These are phyloP conservation scores for Solanum medicagineum DNA, from an alignment of 257 asterid species.

Conservation along the genomic window DNA sequence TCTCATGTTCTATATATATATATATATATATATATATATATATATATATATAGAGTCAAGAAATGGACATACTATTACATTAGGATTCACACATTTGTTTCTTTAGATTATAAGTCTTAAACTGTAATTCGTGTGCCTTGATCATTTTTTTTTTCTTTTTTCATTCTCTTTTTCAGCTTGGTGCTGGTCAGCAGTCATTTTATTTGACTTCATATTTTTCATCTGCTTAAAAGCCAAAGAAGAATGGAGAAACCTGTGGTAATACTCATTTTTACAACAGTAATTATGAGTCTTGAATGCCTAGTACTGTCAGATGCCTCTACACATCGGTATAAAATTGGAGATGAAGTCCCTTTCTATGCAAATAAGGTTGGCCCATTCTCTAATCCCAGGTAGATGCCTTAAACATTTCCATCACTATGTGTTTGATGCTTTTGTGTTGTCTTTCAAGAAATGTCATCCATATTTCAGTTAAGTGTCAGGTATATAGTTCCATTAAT, in stretches of 20 bases:
- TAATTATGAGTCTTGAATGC: neutral
- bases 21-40: neutral
- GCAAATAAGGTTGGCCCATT: slow-evolving; percentile 7
- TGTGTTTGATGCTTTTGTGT: neutral
- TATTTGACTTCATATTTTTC: neutral
- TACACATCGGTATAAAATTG: neutral
- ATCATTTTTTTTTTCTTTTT: neutral
- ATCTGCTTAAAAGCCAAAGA: neutral
- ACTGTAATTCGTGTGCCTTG: neutral
- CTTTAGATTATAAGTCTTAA: neutral
- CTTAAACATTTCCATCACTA: neutral
- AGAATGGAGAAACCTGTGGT: neutral
- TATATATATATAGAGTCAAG: neutral
- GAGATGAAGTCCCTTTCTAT: slow-evolving; percentile 7
- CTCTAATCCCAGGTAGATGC: slow-evolving; percentile 2
- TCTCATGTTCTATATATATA: neutral
- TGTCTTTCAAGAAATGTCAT: neutral
- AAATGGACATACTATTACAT: neutral
- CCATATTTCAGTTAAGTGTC: neutral
- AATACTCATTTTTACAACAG: neutral
- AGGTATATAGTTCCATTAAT: neutral
- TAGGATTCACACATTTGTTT: neutral
- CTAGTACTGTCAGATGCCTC: neutral
- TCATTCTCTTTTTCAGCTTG: neutral
- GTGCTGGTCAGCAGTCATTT: neutral